phyloP scores from a whole-genome alignment of 148 eudicot species.

The Arbutus unedo region DNA sequence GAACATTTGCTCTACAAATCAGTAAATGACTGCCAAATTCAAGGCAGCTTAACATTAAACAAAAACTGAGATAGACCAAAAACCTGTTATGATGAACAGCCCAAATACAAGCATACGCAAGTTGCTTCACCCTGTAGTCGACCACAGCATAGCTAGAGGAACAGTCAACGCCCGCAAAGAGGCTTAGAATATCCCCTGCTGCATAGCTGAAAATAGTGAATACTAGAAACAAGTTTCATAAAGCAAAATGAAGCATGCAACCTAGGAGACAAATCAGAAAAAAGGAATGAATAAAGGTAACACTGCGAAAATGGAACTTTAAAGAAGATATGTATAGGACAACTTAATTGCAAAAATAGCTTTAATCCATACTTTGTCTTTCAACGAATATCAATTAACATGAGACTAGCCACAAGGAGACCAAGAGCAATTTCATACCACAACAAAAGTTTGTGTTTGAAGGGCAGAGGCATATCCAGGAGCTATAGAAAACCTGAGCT shows the following conservation, averaged over 20 bases:
- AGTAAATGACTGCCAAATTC: conserved; percentile 1
- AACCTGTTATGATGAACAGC: conserved; percentile 85
- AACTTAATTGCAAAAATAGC: neutral
- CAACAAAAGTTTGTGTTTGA: neutral
- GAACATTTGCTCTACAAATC: conserved; percentile 1
- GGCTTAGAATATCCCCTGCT: conserved; percentile 52
- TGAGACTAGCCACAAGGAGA: neutral
- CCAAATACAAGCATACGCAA: conserved; percentile 62
- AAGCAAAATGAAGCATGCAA: neutral
- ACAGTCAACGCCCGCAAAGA: conserved; percentile 63
- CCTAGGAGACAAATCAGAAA: neutral
- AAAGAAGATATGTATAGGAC: neutral
- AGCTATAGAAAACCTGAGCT: neutral
- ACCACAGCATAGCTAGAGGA: conserved; percentile 42
- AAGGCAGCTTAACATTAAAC: neutral
- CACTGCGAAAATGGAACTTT: neutral
- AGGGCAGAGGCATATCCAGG: neutral
- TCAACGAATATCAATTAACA: neutral
- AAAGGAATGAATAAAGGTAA: neutral
- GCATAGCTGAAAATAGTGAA: conserved; percentile 22
- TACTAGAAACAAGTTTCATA: conserved; percentile 6
- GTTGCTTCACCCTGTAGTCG: conserved; percentile 70
- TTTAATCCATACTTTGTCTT: neutral
- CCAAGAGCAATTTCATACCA: neutral
- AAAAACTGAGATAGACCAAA: conserved; percentile 10